Base-by-base conservation (phyloP, 108 stramenopile species). In the Skeletonema grethae region DNA sequence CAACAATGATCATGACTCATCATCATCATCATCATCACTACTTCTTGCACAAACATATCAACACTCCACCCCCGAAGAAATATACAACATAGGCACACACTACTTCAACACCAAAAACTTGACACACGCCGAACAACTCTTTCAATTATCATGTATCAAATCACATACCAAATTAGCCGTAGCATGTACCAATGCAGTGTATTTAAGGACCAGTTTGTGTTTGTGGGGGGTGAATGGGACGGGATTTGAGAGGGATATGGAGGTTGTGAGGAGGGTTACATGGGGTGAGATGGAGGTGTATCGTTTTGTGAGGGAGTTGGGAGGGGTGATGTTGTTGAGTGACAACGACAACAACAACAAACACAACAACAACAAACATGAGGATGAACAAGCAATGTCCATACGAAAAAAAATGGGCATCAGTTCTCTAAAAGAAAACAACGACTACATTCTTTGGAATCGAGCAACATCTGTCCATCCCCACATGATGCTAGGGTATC, bases 401-500 rank as follows among this genome's bases (percentile, higher is more conserved):
- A 43, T n/a, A 28, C 66, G 66, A 55, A 9, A 31, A 20, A 63
- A 41, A 22, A n/a, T 9, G 41, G 77, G 77, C 8, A 59, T 79
- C 1, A 56, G 70, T 25, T 20, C 57, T 15, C 30, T 30, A 29
- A 72, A 62, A 15, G 25, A 32, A 10, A 12, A 55, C 7, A 34
- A 67, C 4, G 83, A 61, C 56, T 28, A 66, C 30, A 84, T 88
- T 53, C 63, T 62, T 20, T 94, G 92, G 92, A 35, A 81, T 5
- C 79, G 92, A 45, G 77, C 87, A 11, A 85, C 86, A 34, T 88
- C 87, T 39, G 86, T 85, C 16, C 77, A 84, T 72, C 83, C 83
- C 5, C 83, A 84, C 80, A 84, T 86, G 85, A 91, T 90, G 90
- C 76, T 94, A 12, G 90, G 90, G 39, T 94, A 91, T 70, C 93